Conservation (phyloP, 768 basidiomycete genomes). For the Strobilomyces echinocephalus region DNA sequence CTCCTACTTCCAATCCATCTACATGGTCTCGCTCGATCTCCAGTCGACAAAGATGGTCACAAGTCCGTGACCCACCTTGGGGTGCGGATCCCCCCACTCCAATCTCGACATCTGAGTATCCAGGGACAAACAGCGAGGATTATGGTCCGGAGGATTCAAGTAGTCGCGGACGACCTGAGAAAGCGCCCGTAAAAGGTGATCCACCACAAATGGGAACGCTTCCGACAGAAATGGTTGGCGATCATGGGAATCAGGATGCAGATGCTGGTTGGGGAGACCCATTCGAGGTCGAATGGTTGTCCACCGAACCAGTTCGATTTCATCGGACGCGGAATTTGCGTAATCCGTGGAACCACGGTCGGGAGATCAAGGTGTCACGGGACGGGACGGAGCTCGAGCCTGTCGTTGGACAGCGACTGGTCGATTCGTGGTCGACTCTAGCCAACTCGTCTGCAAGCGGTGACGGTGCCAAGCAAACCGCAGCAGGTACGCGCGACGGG, state of each 20-base stretch:
- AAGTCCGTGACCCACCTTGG: too few relatives aligned
- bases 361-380: slow-evolving; percentile 75
- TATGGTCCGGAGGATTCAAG: too few relatives aligned
- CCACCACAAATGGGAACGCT: neutral
- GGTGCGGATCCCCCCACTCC: too few relatives aligned
- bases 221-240: neutral
- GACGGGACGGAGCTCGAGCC: slow-evolving; percentile 95
- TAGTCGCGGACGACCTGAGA: neutral
- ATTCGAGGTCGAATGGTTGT: slow-evolving; percentile 83
- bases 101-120: too few relatives aligned
- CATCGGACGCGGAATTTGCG: slow-evolving; percentile 70
- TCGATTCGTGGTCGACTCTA: slow-evolving; percentile 63
- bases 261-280: slow-evolving; percentile 61
- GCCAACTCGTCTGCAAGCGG: slow-evolving; percentile 11
- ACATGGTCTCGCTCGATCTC: too few relatives aligned
- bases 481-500: slow-evolving; percentile 1
- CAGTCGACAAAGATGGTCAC: too few relatives aligned
- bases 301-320: slow-evolving; percentile 69
- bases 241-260: slow-evolving; percentile 13
- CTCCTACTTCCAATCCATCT: too few relatives aligned
- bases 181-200: slow-evolving; percentile 15
- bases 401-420: slow-evolving; percentile 54
- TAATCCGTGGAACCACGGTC: slow-evolving; percentile 90
- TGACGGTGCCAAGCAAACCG: neutral
- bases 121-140: too few relatives aligned